A percentile compares a stretch with the other conserved stretches of the same genome.
These are phyloP conservation scores for Phytophthora hibernalis DNA, from an alignment of 352 stramenopile species.

Conservation along the genomic window DNA sequence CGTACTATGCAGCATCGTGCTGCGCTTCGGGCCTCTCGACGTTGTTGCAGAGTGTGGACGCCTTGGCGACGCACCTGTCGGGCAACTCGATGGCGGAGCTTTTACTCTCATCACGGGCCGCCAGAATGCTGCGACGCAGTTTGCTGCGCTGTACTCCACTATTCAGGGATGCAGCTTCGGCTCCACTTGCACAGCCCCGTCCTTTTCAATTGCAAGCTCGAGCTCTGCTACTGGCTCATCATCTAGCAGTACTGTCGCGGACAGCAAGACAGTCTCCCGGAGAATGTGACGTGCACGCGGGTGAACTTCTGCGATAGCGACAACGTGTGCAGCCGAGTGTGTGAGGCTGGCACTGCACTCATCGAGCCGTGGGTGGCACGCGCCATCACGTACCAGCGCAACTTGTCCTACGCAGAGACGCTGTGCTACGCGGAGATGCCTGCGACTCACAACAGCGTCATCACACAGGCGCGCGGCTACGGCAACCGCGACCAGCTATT, in stretches of 20 bases:
- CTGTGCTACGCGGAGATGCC: conserved; percentile 74
- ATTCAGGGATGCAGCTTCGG: conserved; percentile 53
- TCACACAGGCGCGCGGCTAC: conserved; percentile 63
- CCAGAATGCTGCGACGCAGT: conserved; percentile 41
- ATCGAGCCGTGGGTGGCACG: conserved; percentile 72
- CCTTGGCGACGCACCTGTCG: conserved; percentile 48
- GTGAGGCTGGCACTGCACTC: conserved; percentile 53
- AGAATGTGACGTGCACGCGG: conserved; percentile 57
- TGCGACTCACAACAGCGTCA: conserved; percentile 80
- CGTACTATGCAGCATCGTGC: conserved; percentile 60
- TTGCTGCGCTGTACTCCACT: conserved; percentile 47
- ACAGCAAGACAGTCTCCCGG: conserved; percentile 43
- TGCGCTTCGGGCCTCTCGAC: conserved; percentile 47
- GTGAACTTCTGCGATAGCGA: conserved; percentile 60
- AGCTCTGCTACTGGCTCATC: conserved; percentile 21
- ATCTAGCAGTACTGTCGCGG: conserved; percentile 17
- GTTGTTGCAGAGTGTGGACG: conserved; percentile 59
- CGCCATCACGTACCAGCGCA: conserved; percentile 73
- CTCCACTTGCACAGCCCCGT: conserved; percentile 47
- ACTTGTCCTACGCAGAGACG: conserved; percentile 64
- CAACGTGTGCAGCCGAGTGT: conserved; percentile 69
- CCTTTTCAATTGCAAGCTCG: conserved; percentile 43
- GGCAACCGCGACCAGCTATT: conserved; percentile 78
- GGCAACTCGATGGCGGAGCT: conserved; percentile 59
- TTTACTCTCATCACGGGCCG: conserved; percentile 58